Conservation (phyloP, 2,329 filamentous ascomycete species). For the Nemania abortiva region DNA sequence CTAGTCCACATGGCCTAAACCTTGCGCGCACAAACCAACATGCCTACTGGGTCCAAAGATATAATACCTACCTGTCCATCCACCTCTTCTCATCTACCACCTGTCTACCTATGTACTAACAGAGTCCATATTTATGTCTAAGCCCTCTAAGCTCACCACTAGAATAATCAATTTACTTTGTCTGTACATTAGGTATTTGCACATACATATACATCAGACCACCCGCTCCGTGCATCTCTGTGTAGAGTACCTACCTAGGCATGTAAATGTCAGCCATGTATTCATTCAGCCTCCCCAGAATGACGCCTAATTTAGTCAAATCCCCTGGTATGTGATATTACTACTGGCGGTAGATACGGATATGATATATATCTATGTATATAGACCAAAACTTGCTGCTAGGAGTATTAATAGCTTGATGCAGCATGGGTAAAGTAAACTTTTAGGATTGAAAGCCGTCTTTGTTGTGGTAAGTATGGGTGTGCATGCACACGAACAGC, state of each 20-base stretch:
- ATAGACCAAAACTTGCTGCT: not conserved
- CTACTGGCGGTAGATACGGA: not conserved
- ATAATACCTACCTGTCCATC: not conserved
- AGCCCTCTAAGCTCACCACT: no score
- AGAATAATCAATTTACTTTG: no score
- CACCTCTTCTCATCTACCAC: not conserved
- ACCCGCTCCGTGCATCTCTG: no score
- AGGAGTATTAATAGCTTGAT: not conserved
- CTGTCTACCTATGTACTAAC: no score
- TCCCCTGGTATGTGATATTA: not conserved
- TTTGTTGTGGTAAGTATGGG: not conserved
- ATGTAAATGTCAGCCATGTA: no score
- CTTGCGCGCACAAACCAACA: slow-evolving; percentile 7
- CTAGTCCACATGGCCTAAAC: slow-evolving; percentile 14
- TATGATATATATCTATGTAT: not conserved
- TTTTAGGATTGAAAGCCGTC: no score
- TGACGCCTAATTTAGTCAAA: not conserved
- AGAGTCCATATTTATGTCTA: no score
- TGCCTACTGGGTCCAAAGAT: slow-evolving; percentile 6
- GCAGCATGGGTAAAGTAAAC: not conserved
- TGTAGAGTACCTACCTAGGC: no score
- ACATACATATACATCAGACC: not conserved
- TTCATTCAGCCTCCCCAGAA: no score
- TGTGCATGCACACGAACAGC: not conserved
- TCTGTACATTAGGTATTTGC: not conserved